These are phyloP conservation scores for Auricularia sp. DNA, from an alignment of 768 basidiomycete genomes.

Conservation along the genomic window DNA sequence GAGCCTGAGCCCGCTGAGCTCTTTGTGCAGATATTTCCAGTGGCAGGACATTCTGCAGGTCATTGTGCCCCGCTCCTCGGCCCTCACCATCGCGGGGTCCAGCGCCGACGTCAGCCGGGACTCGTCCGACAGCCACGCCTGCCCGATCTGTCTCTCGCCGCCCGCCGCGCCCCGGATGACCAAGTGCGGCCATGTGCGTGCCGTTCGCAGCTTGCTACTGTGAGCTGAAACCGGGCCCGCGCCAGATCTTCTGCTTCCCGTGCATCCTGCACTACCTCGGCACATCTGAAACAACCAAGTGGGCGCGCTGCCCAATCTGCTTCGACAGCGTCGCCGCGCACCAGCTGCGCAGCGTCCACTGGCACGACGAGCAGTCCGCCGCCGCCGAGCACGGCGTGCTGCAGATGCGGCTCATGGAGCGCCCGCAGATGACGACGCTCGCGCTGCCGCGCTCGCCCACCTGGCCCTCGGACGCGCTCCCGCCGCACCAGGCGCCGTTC, in stretches of 20 bases:
- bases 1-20: slow-evolving; percentile 2
- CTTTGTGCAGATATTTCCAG: slow-evolving; percentile 66
- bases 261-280: slow-evolving; percentile 88
- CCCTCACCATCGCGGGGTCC: slow-evolving; percentile 50
- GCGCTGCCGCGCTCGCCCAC: slow-evolving; percentile 84
- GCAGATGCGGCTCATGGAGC: slow-evolving; percentile 81
- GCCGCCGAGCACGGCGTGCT: slow-evolving; percentile 21
- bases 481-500: slow-evolving; percentile 89
- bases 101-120: slow-evolving; percentile 27
- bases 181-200: slow-evolving; percentile 91
- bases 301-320: slow-evolving; percentile 92
- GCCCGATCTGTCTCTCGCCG: slow-evolving; percentile 91
- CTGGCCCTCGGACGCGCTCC: slow-evolving; percentile 89
- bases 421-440: slow-evolving; percentile 89
- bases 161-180: slow-evolving; percentile 89
- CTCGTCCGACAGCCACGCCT: slow-evolving; percentile 55
- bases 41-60: slow-evolving; percentile 95
- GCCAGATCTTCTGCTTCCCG: slow-evolving; percentile 85
- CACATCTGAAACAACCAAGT: slow-evolving; percentile 71
- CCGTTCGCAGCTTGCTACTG: neutral
- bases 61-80: slow-evolving; percentile 76
- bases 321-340: slow-evolving; percentile 85
- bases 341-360: slow-evolving; percentile 89
- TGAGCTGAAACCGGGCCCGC: slow-evolving; percentile 3
- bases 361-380: slow-evolving; percentile 49